Percentiles rank a stretch among this genome's conserved stretches.
Evolutionary conservation across 2,329 filamentous ascomycete genomes (phyloP).

Genomic region (Colletotrichum sojae): DNA sequence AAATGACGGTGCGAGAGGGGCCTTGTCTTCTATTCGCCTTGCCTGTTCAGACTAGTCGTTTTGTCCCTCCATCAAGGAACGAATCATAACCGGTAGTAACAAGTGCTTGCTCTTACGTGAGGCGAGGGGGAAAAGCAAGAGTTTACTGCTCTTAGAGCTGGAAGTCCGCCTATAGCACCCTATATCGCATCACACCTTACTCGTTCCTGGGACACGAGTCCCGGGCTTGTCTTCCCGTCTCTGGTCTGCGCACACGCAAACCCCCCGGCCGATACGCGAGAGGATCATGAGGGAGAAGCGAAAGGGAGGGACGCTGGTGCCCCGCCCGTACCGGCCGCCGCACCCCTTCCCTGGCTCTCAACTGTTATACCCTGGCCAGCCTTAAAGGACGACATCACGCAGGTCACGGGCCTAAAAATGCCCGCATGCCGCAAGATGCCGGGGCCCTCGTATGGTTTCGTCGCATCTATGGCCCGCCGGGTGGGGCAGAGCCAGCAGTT

Average conservation of each 20-base stretch:
- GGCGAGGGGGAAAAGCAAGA: constrained; percentile 6
- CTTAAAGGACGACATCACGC: constrained; percentile 12
- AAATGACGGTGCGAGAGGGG: constrained; percentile 17
- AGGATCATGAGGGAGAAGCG: constrained; percentile 34
- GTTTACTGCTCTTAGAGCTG: background rate
- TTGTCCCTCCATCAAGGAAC: background rate
- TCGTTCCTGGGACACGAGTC: constrained; percentile 17
- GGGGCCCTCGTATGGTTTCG: background rate
- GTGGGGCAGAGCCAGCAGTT: constrained; percentile 17
- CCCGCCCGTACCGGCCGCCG: constrained; percentile 22
- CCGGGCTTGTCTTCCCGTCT: constrained; percentile 8
- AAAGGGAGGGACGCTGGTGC: constrained; percentile 14
- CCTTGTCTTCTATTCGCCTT: background rate
- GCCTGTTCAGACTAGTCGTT: constrained; percentile 21
- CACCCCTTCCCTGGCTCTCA: constrained; percentile 13
- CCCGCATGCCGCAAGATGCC: background rate
- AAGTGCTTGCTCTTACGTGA: background rate
- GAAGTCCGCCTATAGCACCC: constrained; percentile 8
- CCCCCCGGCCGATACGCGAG: constrained; percentile 25
- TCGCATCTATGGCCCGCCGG: constrained; percentile 9
- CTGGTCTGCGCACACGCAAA: background rate
- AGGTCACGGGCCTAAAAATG: background rate
- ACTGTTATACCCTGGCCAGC: constrained; percentile 14
- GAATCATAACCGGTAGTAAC: constrained; percentile 7
- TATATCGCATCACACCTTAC: constrained; percentile 15